phyloP scores from a whole-genome alignment of 768 basidiomycete species.

The Aureoboletus auriporus region DNA sequence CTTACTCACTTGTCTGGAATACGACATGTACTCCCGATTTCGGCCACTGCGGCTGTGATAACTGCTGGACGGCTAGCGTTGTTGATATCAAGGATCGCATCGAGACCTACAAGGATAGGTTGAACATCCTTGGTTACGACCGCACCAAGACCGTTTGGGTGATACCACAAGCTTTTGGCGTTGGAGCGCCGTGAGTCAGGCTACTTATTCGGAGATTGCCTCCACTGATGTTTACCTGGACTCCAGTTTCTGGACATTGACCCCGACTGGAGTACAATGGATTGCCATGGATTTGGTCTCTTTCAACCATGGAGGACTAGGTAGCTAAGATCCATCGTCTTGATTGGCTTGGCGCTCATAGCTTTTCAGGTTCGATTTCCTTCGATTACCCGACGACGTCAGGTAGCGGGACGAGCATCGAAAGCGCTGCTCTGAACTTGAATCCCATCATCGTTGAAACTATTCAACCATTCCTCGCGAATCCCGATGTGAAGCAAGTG shows the following conservation, averaged over 20 bases:
- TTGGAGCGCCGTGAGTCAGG: slow-evolving; percentile 27
- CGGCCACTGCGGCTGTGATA: slow-evolving; percentile 72
- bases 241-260: slow-evolving; percentile 25
- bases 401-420: slow-evolving; percentile 19
- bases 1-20: slow-evolving; percentile 54
- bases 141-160: slow-evolving; percentile 69
- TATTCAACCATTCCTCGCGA: slow-evolving; percentile 22
- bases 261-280: slow-evolving; percentile 29
- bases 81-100: slow-evolving; percentile 62
- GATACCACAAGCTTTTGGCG: slow-evolving; percentile 73
- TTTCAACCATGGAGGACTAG: slow-evolving; percentile 24
- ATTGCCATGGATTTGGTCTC: slow-evolving; percentile 21
- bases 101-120: slow-evolving; percentile 58
- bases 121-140: slow-evolving; percentile 61
- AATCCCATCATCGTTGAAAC: background rate
- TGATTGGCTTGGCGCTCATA: background rate
- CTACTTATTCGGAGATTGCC: too few relatives aligned
- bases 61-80: slow-evolving; percentile 56
- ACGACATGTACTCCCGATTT: slow-evolving; percentile 60
- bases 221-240: slow-evolving; percentile 1
- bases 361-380: slow-evolving; percentile 23
- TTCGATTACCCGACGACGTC: slow-evolving; percentile 25
- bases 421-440: slow-evolving; percentile 11
- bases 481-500: slow-evolving; percentile 2
- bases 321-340: background rate